Evolutionary conservation across 768 basidiomycete species (phyloP).

Genomic region (Tricholoma sp.): DNA sequence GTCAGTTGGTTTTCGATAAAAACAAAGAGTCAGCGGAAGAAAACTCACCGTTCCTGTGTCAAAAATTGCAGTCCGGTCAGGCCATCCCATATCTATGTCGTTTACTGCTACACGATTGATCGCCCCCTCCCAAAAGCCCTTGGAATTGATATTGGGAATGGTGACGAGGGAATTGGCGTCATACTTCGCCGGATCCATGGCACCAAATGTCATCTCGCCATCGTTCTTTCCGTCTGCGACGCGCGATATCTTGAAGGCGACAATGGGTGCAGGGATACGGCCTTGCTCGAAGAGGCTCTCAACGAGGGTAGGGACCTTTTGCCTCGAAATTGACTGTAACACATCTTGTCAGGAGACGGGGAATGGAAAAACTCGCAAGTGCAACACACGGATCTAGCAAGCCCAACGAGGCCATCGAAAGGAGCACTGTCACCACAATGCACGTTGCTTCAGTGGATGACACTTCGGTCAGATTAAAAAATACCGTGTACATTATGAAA

Average conservation of each 20-base stretch:
- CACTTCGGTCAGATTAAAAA: too few relatives aligned
- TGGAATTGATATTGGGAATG: constrained; percentile 40
- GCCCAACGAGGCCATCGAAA: too few relatives aligned
- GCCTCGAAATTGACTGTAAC: too few relatives aligned
- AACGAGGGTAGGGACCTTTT: too few relatives aligned
- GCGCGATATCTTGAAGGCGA: constrained; percentile 43
- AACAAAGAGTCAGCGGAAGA: not conserved
- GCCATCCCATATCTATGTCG: constrained; percentile 36
- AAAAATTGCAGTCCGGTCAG: constrained; percentile 50
- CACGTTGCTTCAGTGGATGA: too few relatives aligned
- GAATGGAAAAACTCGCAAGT: too few relatives aligned
- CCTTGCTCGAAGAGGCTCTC: too few relatives aligned
- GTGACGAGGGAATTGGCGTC: constrained; percentile 15
- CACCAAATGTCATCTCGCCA: constrained; percentile 63
- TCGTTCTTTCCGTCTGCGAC: constrained; percentile 43
- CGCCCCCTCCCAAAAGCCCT: constrained; percentile 40
- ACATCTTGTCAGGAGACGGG: too few relatives aligned
- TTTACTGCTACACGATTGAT: constrained; percentile 46
- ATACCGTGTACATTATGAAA: too few relatives aligned
- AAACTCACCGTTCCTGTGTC: constrained; percentile 33
- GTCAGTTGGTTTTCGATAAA: not conserved
- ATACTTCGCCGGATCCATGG: constrained; percentile 51
- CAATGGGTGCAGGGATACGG: too few relatives aligned
- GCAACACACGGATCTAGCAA: too few relatives aligned
- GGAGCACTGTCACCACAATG: too few relatives aligned